A percentile compares a stretch with the other conserved stretches of the same genome.
These are phyloP conservation scores for Fusarium kyushuense DNA, from an alignment of 2,329 filamentous ascomycete genomes.

Conservation along the genomic window DNA sequence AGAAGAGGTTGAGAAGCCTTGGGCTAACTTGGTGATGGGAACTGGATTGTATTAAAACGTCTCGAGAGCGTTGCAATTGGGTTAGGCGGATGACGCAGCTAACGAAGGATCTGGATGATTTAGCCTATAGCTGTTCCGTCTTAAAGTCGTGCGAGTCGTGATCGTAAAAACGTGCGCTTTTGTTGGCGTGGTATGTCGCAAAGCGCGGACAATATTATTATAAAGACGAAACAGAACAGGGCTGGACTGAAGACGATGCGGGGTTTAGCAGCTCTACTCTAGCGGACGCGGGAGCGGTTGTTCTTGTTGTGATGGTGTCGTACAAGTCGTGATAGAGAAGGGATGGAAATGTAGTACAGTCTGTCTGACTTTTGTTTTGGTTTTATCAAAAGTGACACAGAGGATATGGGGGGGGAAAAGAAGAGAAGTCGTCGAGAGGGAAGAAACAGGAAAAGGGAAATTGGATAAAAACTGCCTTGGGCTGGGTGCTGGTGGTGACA, in stretches of 20 bases:
- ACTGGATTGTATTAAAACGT: conserved; percentile 12
- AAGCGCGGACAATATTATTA: conserved; percentile 35
- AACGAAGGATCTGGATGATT: conserved; percentile 15
- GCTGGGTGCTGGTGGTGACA: conserved; percentile 38
- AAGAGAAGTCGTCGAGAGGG: conserved; percentile 27
- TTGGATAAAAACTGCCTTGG: conserved; percentile 37
- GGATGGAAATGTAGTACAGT: conserved; percentile 16
- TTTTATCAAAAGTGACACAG: conserved; percentile 19
- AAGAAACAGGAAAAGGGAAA: conserved; percentile 35
- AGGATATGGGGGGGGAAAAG: not conserved
- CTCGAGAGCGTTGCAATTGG: not conserved
- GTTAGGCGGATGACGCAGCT: conserved; percentile 10
- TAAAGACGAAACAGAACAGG: conserved; percentile 26
- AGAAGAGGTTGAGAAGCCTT: conserved; percentile 11
- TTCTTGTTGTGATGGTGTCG: conserved; percentile 26
- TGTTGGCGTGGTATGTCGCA: conserved; percentile 24
- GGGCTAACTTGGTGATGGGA: conserved; percentile 15
- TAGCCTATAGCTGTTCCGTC: conserved; percentile 19
- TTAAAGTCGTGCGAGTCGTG: conserved; percentile 35
- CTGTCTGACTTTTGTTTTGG: conserved; percentile 6
- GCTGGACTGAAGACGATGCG: conserved; percentile 35
- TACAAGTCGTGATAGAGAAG: conserved; percentile 30
- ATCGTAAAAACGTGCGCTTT: conserved; percentile 33
- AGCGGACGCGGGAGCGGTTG: conserved; percentile 30
- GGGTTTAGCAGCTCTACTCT: conserved; percentile 45